Evolutionary conservation across 2,329 filamentous ascomycete species (phyloP), one percentile per base, ranked within the genome.

Genomic region (Tolypocladium sp.): DNA sequence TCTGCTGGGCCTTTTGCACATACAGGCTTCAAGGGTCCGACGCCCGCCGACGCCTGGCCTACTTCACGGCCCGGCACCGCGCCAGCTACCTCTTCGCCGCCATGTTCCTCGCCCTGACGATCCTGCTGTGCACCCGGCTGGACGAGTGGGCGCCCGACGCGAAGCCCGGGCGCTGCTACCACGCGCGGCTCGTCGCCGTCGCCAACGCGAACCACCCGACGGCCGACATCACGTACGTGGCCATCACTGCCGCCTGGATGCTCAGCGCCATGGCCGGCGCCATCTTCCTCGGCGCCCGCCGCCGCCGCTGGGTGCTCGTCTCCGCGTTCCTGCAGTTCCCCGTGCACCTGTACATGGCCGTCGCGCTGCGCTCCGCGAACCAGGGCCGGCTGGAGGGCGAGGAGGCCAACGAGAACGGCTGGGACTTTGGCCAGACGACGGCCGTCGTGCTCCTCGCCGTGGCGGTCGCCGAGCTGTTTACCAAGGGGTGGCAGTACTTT

Each of bases 341-440:
- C 10, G 57, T 71, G 20, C 70, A 72, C 54, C 60, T 71, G 5
- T 71, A 72, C 62, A 69, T 71, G 63, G 64, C 68, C 38, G 62
- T 71, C 54, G 67, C 66, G 12, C 61, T 72, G 55, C 64, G 70
- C 17, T 59, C 64, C 33, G 68, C 67, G 15, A 72, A 71, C 61
- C 62, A 69, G 51, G 57, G 63, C 15, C 57, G 46, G n/a, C 58
- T 64, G 7, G n/a, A 54, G 9, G 62, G 62, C 3, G 58, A 53
- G 17, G 58, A 54, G 17, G n/a, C 17, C 5, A 15, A 57, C 38
- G 69, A 71, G 60, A 67, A 70, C 55, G 55, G 53, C 17, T 71
- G 69, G 69, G 69, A 71, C 33, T 71, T 71, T 59, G 69, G 69
- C 0, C 69, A 70, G 63, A 69, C 69, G 1, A 70, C 68, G 17